phyloP scores from a whole-genome alignment of 176 grass and related monocot species.

The Carex scoparia region DNA sequence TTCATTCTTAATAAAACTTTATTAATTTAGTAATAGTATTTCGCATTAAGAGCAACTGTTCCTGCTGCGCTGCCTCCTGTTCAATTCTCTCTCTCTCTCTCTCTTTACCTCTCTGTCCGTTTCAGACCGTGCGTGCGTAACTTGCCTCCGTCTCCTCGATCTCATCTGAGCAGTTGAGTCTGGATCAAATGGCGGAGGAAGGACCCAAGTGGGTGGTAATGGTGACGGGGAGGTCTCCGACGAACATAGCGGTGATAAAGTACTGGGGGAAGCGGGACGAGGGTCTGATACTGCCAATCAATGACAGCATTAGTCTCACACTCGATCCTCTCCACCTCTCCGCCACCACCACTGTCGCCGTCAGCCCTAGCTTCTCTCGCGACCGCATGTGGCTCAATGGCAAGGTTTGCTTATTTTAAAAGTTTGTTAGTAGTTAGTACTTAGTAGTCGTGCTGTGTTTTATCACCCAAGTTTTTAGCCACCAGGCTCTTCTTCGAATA shows the following conservation, averaged over 20 bases:
- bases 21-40: neutral
- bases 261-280: conserved; percentile 99
- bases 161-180: neutral
- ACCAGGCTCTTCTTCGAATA: too few relatives aligned
- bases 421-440: neutral
- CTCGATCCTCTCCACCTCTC: conserved; percentile 94
- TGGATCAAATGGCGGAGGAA: conserved; percentile 20
- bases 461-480: neutral
- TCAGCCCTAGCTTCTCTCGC: conserved; percentile 68
- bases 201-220: conserved; percentile 58
- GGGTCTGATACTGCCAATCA: conserved; percentile 82
- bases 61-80: neutral
- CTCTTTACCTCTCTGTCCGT: neutral
- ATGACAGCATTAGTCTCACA: conserved; percentile 95
- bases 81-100: neutral
- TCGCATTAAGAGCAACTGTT: neutral
- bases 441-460: neutral
- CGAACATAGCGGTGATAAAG: conserved; percentile 98
- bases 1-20: neutral
- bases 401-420: conserved; percentile 38
- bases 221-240: conserved; percentile 81
- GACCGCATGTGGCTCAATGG: conserved; percentile 99
- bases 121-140: neutral
- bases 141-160: neutral
- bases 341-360: conserved; percentile 86